These are phyloP conservation scores for Cladophialophora psammophila DNA, from an alignment of 2,329 filamentous ascomycete species.

Conservation along the genomic window DNA sequence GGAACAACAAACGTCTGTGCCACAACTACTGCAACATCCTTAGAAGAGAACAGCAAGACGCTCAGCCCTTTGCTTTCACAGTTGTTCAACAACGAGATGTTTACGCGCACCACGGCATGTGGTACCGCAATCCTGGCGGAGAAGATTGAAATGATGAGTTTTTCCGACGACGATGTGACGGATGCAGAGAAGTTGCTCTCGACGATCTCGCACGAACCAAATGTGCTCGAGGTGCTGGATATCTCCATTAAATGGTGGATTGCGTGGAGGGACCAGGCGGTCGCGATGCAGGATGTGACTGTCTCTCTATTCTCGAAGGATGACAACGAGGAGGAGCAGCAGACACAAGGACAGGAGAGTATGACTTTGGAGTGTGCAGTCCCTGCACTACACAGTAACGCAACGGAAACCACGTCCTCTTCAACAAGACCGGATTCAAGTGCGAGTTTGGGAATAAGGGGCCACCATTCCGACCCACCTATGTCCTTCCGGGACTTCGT, in stretches of 20 bases:
- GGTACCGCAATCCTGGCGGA: conserved; percentile 22
- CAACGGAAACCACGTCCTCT: not conserved
- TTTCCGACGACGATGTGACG: conserved; percentile 17
- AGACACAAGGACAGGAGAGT: not conserved
- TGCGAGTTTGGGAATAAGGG: not conserved
- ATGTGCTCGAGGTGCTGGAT: conserved; percentile 36
- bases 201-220: conserved; percentile 35
- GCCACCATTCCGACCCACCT: not conserved
- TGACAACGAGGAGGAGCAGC: conserved; percentile 1
- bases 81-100: conserved; percentile 38
- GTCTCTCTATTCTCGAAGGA: conserved; percentile 16
- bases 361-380: not conserved
- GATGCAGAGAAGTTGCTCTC: conserved; percentile 36
- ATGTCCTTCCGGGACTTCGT: conserved; percentile 36
- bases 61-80: conserved; percentile 35
- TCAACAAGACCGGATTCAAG: not conserved
- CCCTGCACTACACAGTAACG: not conserved
- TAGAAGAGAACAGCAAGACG: conserved; percentile 24
- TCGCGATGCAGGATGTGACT: conserved; percentile 29
- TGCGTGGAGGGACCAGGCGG: conserved; percentile 38
- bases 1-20: not conserved
- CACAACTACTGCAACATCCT: not conserved
- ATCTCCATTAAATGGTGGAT: conserved; percentile 39
- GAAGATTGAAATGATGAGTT: conserved; percentile 27
- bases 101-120: not conserved